Conservation (phyloP, 176 grass and related monocot genomes). For the Tillandsia leiboldiana region DNA sequence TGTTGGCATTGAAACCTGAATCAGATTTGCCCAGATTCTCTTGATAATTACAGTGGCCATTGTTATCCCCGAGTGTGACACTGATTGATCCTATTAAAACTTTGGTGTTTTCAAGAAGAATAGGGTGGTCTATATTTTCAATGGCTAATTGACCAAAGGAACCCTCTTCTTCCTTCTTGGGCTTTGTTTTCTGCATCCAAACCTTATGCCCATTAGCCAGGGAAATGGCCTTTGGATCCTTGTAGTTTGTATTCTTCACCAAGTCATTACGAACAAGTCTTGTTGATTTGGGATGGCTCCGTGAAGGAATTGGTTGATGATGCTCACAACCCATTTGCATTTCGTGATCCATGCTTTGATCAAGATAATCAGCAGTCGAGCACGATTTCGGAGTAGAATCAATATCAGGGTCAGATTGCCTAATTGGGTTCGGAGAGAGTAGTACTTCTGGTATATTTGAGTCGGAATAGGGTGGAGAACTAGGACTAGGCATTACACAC, state of each 20-base stretch:
- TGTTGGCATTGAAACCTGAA: slow-evolving; percentile 3
- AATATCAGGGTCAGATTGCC: slow-evolving; percentile 8
- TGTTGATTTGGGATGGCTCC: slow-evolving; percentile 8
- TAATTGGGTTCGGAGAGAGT: slow-evolving; percentile 13
- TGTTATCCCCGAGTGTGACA: slow-evolving; percentile 40
- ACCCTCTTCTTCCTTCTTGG: slow-evolving; percentile 30
- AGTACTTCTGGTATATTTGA: slow-evolving; percentile 23
- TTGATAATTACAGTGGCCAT: background rate
- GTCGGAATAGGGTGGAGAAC: slow-evolving; percentile 29
- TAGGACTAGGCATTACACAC: slow-evolving; percentile 19
- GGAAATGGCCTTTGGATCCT: slow-evolving; percentile 26
- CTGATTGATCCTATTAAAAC: slow-evolving; percentile 86
- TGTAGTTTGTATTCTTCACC: slow-evolving; percentile 24
- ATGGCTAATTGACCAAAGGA: slow-evolving; percentile 22
- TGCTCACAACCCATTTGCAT: slow-evolving; percentile 6
- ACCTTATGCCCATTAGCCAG: slow-evolving; percentile 23
- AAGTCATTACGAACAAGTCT: slow-evolving; percentile 19
- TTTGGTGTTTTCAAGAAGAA: slow-evolving; percentile 25
- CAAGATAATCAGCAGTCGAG: slow-evolving; percentile 6
- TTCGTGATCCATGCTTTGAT: slow-evolving; percentile 15
- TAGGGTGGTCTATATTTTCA: slow-evolving; percentile 12
- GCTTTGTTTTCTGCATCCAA: slow-evolving; percentile 35
- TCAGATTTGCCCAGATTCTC: slow-evolving; percentile 13
- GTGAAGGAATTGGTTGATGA: slow-evolving; percentile 9
- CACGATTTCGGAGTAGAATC: slow-evolving; percentile 12